Evolutionary conservation across 179 eudicot species (phyloP), one percentile per base, ranked within the genome.

Genomic region (Silene noctiflora): DNA sequence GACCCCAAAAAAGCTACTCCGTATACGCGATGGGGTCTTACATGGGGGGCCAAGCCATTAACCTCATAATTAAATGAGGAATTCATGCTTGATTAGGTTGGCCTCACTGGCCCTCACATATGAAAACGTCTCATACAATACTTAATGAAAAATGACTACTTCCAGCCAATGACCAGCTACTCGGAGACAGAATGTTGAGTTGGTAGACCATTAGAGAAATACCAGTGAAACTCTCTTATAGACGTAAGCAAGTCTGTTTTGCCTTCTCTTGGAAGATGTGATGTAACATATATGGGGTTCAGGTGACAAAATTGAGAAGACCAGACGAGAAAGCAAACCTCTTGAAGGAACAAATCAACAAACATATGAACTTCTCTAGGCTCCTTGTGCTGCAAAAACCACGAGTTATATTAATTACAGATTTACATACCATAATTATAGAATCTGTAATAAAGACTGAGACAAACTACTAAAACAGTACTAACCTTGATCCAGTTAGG

Each of bases 301-400:
- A 53, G 59, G 19, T 2, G 48, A 67, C n/a, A 53, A 71, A 53
- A 65, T 25, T 53, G 42, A 58, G 48, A 58, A 51, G 22, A 58
- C n/a, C 51, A 72, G 58, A 66, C 35, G 81, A 77, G 35, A 74
- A 35, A 35, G 61, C 81, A 64, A 83, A 93, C 99, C 98, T 96
- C 97, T 79, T 90, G 97, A 81, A 91, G 94, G 84, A 96, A 91
- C 78, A 96, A 71, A 81, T 96, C 98, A 80, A 93, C 99, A 78
- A 93, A 96, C 98, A 96, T 96, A 80, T 96, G 98, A 78, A 96
- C 99, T 89, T 96, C 99, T 85, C 99, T 91, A 25, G 99, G 99
- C 84, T 93, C 99, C 85, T 96, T 96, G 87, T 96, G 99, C 99
- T 96, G 87, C 59, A 80, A 31, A 73, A 79, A 83, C 44, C 82